Evolutionary conservation across 2,329 filamentous ascomycete species (phyloP).

Genomic region (Hymenotorrendiella dingleyae): DNA sequence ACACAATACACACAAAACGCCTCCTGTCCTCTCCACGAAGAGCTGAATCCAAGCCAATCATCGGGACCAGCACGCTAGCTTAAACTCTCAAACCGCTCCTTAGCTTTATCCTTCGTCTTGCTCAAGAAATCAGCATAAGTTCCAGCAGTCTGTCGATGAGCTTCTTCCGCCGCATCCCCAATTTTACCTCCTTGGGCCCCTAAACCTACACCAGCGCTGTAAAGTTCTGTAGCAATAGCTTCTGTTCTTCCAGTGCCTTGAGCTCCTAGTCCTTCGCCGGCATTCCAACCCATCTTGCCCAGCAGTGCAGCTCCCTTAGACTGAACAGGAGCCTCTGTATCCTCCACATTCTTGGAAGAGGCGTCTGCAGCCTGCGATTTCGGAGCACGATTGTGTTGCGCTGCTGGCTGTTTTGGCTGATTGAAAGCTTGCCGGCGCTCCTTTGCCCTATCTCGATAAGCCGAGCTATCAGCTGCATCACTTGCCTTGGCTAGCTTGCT

Average conservation of each 20-base stretch:
- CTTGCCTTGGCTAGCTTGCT: constrained; percentile 33
- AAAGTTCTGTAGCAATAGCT: constrained; percentile 58
- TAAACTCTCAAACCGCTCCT: constrained; percentile 59
- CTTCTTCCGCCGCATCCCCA: constrained; percentile 61
- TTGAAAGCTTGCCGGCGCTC: constrained; percentile 59
- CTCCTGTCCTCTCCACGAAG: no score
- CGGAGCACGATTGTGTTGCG: constrained; percentile 31
- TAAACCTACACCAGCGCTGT: constrained; percentile 62
- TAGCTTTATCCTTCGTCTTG: constrained; percentile 59
- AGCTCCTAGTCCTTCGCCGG: constrained; percentile 59
- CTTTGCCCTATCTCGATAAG: constrained; percentile 54
- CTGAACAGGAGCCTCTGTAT: constrained; percentile 33
- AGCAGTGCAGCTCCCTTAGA: constrained; percentile 63
- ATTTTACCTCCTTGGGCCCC: constrained; percentile 64
- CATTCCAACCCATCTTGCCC: constrained; percentile 68
- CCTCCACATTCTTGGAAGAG: constrained; percentile 27
- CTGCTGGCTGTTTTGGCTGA: constrained; percentile 49
- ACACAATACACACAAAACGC: no score
- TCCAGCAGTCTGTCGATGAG: constrained; percentile 54
- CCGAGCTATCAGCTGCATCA: constrained; percentile 17
- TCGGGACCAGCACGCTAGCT: no score
- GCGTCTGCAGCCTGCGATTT: constrained; percentile 23
- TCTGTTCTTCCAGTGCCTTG: constrained; percentile 57
- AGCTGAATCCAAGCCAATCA: no score
- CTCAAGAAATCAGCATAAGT: constrained; percentile 57